Percentiles rank a stretch among this genome's conserved stretches.
phyloP scores from a whole-genome alignment of 495 filamentous ascomycete genomes.

The Cenococcum geophilum region DNA sequence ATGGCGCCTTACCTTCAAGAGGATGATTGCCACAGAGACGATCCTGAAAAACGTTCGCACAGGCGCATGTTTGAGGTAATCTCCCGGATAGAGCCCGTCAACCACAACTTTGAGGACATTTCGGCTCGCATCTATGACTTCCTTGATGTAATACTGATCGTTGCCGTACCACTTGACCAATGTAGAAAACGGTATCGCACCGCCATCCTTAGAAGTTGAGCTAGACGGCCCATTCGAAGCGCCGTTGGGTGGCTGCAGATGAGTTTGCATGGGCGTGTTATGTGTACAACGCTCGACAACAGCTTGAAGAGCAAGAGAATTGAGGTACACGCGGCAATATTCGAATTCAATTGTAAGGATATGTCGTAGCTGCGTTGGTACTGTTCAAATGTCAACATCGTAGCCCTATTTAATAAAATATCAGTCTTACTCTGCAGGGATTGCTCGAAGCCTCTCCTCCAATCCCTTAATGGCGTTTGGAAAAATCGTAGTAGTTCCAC shows the following conservation, averaged over 20 bases:
- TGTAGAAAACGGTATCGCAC: conserved; percentile 45
- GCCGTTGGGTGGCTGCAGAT: conserved; percentile 31
- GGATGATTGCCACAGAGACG: conserved; percentile 88
- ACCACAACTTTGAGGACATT: conserved; percentile 77
- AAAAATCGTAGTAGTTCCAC: conserved; percentile 72
- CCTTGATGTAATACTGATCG: conserved; percentile 73
- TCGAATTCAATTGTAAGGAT: conserved; percentile 70
- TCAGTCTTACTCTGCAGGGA: conserved; percentile 31
- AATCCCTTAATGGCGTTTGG: conserved; percentile 65
- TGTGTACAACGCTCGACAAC: conserved; percentile 88
- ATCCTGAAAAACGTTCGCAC: conserved; percentile 94
- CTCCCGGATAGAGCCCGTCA: conserved; percentile 71
- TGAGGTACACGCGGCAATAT: conserved; percentile 63
- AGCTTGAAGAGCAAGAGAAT: conserved; percentile 87
- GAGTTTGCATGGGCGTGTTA: conserved; percentile 39
- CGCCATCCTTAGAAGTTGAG: conserved; percentile 34
- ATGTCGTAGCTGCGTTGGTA: conserved; percentile 70
- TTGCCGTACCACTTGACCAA: conserved; percentile 54
- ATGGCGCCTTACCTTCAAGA: conserved; percentile 53
- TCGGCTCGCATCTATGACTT: conserved; percentile 82
- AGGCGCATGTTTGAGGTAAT: conserved; percentile 84
- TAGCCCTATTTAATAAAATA: conserved; percentile 34
- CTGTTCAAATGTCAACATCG: conserved; percentile 37
- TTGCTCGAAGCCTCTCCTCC: conserved; percentile 67
- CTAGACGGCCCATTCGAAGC: conserved; percentile 29